phyloP scores from a whole-genome alignment of 495 filamentous ascomycete species.

The Halenospora varia region DNA sequence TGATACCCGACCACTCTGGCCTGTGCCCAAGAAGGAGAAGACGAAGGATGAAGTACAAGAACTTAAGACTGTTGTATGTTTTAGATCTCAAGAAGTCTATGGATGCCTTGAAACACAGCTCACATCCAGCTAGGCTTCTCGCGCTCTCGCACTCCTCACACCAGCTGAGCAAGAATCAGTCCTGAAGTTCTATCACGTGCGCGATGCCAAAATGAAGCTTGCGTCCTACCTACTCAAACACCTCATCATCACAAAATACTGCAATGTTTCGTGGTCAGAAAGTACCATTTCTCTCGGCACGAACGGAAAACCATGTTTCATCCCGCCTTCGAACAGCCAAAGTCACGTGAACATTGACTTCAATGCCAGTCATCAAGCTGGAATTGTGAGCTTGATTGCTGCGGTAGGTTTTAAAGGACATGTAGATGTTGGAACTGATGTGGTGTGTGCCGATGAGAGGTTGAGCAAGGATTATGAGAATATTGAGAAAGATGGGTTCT shows the following conservation, averaged over 20 bases:
- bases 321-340: neutral
- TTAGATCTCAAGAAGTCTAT: neutral
- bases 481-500: slow-evolving; percentile 44
- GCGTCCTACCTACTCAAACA: slow-evolving; percentile 79
- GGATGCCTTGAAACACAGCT: neutral
- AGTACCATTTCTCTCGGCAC: slow-evolving; percentile 55
- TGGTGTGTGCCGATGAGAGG: slow-evolving; percentile 73
- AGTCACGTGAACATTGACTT: slow-evolving; percentile 57
- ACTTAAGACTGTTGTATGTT: slow-evolving; percentile 18
- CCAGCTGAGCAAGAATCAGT: slow-evolving; percentile 44
- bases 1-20: slow-evolving; percentile 25
- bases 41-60: slow-evolving; percentile 17
- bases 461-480: slow-evolving; percentile 40
- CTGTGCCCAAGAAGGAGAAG: slow-evolving; percentile 12
- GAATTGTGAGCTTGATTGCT: slow-evolving; percentile 61
- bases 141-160: slow-evolving; percentile 54
- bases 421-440: slow-evolving; percentile 57
- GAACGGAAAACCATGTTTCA: slow-evolving; percentile 63
- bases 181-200: slow-evolving; percentile 53
- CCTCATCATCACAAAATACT: slow-evolving; percentile 59
- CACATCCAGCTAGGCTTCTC: slow-evolving; percentile 39
- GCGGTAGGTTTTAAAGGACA: slow-evolving; percentile 28
- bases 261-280: slow-evolving; percentile 60
- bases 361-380: slow-evolving; percentile 87
- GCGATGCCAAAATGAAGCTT: slow-evolving; percentile 65